These are phyloP conservation scores for maize (Zea mays) DNA, from an alignment of 176 grass and related monocot genomes.

Conservation along the genomic window DNA sequence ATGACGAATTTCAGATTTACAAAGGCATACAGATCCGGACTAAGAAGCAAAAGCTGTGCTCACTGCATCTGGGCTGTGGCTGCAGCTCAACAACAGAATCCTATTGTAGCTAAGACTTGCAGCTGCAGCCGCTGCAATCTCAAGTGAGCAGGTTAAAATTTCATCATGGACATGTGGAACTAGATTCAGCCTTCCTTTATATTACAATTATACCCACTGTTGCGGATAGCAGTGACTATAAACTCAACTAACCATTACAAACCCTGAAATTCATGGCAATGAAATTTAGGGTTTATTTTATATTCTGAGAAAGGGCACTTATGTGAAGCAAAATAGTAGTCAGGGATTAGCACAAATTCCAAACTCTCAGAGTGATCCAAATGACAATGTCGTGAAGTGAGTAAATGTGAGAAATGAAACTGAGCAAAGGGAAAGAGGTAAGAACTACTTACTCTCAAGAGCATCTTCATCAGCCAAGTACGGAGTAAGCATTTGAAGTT, in stretches of 20 bases:
- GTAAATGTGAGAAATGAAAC: not conserved
- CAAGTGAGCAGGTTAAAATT: not conserved
- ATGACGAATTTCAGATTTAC: slow-evolving; percentile 1
- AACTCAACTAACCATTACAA: not conserved
- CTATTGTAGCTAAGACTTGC: too few species aligned
- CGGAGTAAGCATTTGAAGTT: slow-evolving; percentile 61
- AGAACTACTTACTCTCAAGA: slow-evolving; percentile 40
- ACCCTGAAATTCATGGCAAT: not conserved
- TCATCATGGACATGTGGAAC: slow-evolving; percentile 8
- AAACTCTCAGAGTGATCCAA: slow-evolving; percentile 7
- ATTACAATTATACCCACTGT: not conserved
- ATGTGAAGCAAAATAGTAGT: slow-evolving; percentile 2
- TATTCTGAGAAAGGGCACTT: not conserved
- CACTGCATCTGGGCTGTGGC: too few species aligned
- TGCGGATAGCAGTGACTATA: not conserved
- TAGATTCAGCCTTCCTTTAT: not conserved
- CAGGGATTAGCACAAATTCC: not conserved
- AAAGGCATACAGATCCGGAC: not conserved
- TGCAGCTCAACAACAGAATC: too few species aligned
- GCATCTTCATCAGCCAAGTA: slow-evolving; percentile 41
- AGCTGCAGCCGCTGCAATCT: too few species aligned
- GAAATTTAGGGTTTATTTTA: not conserved
- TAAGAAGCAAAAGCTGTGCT: not conserved
- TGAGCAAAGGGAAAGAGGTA: not conserved
- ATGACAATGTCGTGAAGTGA: too few species aligned